A percentile compares a stretch with the other conserved stretches of the same genome.
phyloP scores from a whole-genome alignment of 116 monocot species.

The Thalassia testudinum region DNA sequence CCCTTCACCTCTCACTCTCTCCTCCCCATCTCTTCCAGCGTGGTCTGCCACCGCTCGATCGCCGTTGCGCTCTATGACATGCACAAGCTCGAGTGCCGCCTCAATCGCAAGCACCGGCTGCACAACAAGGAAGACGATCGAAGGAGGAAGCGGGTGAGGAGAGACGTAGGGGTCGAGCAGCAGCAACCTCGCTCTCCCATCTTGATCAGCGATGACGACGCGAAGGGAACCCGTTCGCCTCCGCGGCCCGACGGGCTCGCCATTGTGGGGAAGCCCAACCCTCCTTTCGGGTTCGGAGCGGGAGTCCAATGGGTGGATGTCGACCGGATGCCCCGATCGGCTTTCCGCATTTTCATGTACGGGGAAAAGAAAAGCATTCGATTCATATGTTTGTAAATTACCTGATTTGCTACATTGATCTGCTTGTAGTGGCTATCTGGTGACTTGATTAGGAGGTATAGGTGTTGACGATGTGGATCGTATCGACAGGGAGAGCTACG shows the following conservation, averaged over 20 bases:
- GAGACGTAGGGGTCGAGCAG: background rate
- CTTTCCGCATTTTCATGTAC: constrained; percentile 32
- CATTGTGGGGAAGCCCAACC: background rate
- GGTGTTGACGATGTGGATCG: background rate
- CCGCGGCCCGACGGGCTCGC: background rate
- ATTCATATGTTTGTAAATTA: background rate
- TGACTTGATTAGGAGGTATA: background rate
- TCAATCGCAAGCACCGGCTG: background rate
- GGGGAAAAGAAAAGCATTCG: background rate
- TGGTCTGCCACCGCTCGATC: constrained; percentile 11
- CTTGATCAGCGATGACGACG: background rate
- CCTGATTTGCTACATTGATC: background rate
- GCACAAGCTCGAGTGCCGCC: constrained; percentile 15
- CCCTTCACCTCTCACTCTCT: background rate
- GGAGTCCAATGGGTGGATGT: background rate
- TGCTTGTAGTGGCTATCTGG: background rate
- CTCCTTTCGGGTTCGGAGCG: background rate
- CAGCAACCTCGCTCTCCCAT: background rate
- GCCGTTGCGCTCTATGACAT: constrained; percentile 18
- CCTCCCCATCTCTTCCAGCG: constrained; percentile 5
- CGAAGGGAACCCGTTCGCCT: background rate
- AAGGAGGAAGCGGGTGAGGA: background rate
- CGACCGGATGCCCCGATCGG: constrained; percentile 11
- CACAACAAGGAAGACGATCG: background rate
- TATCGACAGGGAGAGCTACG: constrained; percentile 13